Evolutionary conservation across 2,329 filamentous ascomycete genomes (phyloP).

Genomic region (Fusarium kyushuense): DNA sequence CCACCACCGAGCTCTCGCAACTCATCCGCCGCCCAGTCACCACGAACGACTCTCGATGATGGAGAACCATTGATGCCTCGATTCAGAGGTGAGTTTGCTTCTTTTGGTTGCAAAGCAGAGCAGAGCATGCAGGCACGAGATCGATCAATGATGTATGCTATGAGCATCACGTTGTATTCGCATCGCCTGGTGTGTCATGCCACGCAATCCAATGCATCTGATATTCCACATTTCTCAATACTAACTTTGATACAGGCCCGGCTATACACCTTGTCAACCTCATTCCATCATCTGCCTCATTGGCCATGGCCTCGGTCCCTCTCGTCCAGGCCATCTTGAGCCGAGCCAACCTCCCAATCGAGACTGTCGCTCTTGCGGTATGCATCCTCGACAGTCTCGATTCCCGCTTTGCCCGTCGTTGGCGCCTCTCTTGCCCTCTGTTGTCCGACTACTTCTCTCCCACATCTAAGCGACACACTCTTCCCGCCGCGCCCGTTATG

Average conservation of each 20-base stretch:
- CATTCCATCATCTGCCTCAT: conserved; percentile 72
- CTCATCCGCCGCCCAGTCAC: conserved; percentile 60
- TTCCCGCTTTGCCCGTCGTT: conserved; percentile 71
- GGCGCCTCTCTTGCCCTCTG: conserved; percentile 71
- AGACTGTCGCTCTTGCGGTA: conserved; percentile 73
- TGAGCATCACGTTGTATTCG: conserved; percentile 23
- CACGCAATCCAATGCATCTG: conserved; percentile 7
- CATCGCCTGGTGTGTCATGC: conserved; percentile 11
- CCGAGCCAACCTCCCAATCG: conserved; percentile 68
- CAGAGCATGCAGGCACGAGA: conserved; percentile 8
- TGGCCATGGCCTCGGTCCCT: conserved; percentile 68
- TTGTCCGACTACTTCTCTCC: conserved; percentile 47
- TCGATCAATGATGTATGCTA: conserved; percentile 1
- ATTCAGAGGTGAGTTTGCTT: conserved; percentile 53
- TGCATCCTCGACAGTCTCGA: conserved; percentile 75
- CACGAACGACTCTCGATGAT: conserved; percentile 58
- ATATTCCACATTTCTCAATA: conserved; percentile 15
- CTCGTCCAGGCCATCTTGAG: conserved; percentile 71
- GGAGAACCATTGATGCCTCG: conserved; percentile 57
- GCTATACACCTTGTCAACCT: conserved; percentile 75
- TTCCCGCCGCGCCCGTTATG: conserved; percentile 56
- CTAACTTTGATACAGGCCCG: conserved; percentile 61
- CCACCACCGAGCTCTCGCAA: conserved; percentile 68
- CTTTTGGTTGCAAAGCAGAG: background rate
- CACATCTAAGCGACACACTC: conserved; percentile 61